These are phyloP conservation scores for Nakazawaea ernobii DNA, from an alignment of 805 yeast species.

Conservation along the genomic window DNA sequence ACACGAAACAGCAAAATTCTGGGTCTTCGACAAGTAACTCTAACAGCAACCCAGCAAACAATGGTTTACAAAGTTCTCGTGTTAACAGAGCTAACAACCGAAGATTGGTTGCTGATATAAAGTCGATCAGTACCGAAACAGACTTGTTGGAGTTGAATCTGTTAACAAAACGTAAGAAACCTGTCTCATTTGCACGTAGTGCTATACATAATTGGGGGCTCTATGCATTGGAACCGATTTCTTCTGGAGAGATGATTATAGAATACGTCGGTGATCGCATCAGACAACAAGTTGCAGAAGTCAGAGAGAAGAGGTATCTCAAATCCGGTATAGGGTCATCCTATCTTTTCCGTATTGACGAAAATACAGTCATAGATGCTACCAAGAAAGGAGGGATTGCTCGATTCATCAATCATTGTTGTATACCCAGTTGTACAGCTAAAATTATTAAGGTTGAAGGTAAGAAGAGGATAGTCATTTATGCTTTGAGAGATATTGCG, in stretches of 20 bases:
- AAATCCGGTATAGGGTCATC: slow-evolving; percentile 94
- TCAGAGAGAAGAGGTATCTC: slow-evolving; percentile 79
- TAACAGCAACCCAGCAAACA: slow-evolving; percentile 16
- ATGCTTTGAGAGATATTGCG: slow-evolving; percentile 82
- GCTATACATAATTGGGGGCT: slow-evolving; percentile 98
- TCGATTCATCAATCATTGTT: slow-evolving; percentile 93
- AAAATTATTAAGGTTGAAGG: slow-evolving; percentile 95
- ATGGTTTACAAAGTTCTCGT: slow-evolving; percentile 63
- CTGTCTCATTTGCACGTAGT: slow-evolving; percentile 94
- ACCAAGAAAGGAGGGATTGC: slow-evolving; percentile 97
- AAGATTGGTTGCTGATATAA: slow-evolving; percentile 84
- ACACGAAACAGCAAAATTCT: slow-evolving; percentile 14
- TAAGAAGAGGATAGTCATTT: slow-evolving; percentile 86
- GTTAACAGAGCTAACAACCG: slow-evolving; percentile 83
- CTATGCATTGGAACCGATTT: slow-evolving; percentile 91
- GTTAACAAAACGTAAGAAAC: slow-evolving; percentile 82
- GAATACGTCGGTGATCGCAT: slow-evolving; percentile 96
- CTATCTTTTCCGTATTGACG: slow-evolving; percentile 87
- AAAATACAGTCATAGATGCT: slow-evolving; percentile 93
- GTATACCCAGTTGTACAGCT: slow-evolving; percentile 96
- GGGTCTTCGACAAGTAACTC: slow-evolving; percentile 17
- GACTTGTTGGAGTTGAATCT: slow-evolving; percentile 82
- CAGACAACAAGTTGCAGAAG: slow-evolving; percentile 90
- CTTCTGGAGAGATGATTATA: slow-evolving; percentile 95
- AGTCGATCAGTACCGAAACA: slow-evolving; percentile 75